These are phyloP conservation scores for Dactylellina leptospora DNA, from an alignment of 2,329 filamentous ascomycete species.

Conservation along the genomic window DNA sequence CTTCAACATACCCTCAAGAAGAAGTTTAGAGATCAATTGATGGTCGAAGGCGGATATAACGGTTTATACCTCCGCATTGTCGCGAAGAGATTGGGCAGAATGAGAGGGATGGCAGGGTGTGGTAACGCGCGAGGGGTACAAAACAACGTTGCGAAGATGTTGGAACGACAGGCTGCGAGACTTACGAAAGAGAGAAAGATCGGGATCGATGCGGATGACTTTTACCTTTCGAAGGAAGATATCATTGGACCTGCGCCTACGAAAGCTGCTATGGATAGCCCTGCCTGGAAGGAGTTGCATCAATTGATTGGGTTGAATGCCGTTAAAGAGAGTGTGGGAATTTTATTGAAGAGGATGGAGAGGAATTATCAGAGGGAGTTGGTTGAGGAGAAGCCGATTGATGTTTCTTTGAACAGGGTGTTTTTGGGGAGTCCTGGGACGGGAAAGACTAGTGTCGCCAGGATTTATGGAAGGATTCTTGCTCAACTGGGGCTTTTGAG, in stretches of 20 bases:
- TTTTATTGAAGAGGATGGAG: constrained; percentile 70
- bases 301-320: constrained; percentile 68
- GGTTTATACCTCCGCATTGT: constrained; percentile 74
- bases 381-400: constrained; percentile 67
- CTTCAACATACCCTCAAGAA: constrained; percentile 66
- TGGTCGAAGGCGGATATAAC: constrained; percentile 67
- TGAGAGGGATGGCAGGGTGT: constrained; percentile 73
- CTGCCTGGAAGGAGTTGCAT: constrained; percentile 69
- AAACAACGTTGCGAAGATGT: constrained; percentile 68
- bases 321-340: constrained; percentile 71
- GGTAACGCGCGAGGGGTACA: constrained; percentile 77
- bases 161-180: constrained; percentile 69
- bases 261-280: constrained; percentile 63
- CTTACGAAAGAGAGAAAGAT: constrained; percentile 64
- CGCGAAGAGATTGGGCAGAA: constrained; percentile 69
- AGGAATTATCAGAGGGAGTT: constrained; percentile 74
- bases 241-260: constrained; percentile 74
- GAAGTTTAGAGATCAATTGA: constrained; percentile 68
- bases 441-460: constrained; percentile 78
- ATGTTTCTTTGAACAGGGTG: constrained; percentile 73
- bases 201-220: constrained; percentile 65
- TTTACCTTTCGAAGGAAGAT: constrained; percentile 72
- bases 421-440: constrained; percentile 78
- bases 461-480: constrained; percentile 74
- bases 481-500: constrained; percentile 73